Conservation (phyloP, 1,139 yeast genomes). For the Geotrichum citri-aurantii region DNA sequence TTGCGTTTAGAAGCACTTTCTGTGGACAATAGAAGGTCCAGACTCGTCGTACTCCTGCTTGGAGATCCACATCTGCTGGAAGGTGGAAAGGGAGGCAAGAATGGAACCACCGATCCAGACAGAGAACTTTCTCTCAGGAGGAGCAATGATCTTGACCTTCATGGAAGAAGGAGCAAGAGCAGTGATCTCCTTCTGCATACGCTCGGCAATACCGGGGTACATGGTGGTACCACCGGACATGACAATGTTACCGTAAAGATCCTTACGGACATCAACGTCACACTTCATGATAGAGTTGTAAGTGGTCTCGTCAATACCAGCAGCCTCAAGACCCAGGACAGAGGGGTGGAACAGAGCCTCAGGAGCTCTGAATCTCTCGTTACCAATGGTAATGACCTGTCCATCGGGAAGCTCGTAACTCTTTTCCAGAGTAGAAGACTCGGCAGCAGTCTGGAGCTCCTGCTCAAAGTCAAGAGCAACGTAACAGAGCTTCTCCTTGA, state of each 20-base stretch:
- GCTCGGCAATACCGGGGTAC: conserved; percentile 99
- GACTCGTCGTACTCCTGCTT: conserved; percentile 99
- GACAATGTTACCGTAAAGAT: conserved; percentile 97
- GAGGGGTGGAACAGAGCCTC: conserved; percentile 99
- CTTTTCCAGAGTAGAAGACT: conserved; percentile 96
- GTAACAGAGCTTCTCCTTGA: conserved; percentile 98
- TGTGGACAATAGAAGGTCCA: conserved; percentile 99
- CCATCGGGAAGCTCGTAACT: conserved; percentile 99
- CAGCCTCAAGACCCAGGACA: conserved; percentile 94
- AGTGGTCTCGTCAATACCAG: conserved; percentile 99
- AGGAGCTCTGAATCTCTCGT: conserved; percentile 99
- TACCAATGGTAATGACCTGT: conserved; percentile 98
- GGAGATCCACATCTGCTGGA: conserved; percentile 99
- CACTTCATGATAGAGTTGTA: conserved; percentile 99
- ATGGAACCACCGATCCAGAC: conserved; percentile 99
- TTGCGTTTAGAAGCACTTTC: conserved; percentile 89
- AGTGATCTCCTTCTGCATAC: conserved; percentile 99
- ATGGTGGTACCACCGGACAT: conserved; percentile 99
- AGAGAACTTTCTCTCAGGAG: conserved; percentile 99
- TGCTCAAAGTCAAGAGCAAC: conserved; percentile 95
- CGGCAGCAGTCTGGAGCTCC: conserved; percentile 98
- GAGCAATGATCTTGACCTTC: conserved; percentile 99
- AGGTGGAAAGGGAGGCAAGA: conserved; percentile 95
- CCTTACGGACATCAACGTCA: conserved; percentile 98
- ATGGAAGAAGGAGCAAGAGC: conserved; percentile 99